These are phyloP conservation scores for Colletotrichum sp. DNA, from an alignment of 2,329 filamentous ascomycete genomes.

Conservation along the genomic window DNA sequence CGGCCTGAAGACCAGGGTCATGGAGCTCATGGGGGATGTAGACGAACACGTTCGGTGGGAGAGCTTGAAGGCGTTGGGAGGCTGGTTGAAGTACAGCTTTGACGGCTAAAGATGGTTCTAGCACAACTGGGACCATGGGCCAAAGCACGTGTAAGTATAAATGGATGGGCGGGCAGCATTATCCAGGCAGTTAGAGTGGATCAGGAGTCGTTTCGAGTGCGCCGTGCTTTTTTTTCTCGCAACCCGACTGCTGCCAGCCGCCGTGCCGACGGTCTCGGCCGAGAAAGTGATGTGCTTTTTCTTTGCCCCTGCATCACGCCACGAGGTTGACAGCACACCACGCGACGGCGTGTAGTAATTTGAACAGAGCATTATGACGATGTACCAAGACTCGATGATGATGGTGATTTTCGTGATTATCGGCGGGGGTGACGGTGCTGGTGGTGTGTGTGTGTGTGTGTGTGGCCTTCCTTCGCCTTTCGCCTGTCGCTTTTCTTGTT, in stretches of 20 bases:
- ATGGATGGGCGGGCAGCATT: constrained; percentile 5
- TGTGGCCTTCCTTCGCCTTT: not conserved
- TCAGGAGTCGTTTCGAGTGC: not conserved
- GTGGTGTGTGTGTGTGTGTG: not conserved
- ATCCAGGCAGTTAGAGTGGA: constrained; percentile 19
- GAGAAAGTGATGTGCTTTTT: not conserved
- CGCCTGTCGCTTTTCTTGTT: not conserved
- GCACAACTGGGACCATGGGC: not conserved
- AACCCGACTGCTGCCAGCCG: not conserved
- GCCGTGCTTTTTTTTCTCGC: not conserved
- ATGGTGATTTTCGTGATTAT: not conserved
- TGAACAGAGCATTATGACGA: not conserved
- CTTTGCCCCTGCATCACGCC: not conserved
- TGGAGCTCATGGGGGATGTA: constrained; percentile 90
- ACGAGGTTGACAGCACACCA: not conserved
- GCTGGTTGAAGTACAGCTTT: constrained; percentile 70
- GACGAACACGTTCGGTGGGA: constrained; percentile 94
- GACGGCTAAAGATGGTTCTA: constrained; percentile 34
- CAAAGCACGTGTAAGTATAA: constrained; percentile 15
- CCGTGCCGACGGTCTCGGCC: not conserved
- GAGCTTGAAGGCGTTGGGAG: constrained; percentile 80
- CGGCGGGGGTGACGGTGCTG: not conserved
- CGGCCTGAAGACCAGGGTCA: constrained; percentile 84
- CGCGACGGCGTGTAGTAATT: not conserved
- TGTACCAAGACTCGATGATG: not conserved